Base-by-base conservation (phyloP, 768 basidiomycete species). In the Russula abietina region DNA sequence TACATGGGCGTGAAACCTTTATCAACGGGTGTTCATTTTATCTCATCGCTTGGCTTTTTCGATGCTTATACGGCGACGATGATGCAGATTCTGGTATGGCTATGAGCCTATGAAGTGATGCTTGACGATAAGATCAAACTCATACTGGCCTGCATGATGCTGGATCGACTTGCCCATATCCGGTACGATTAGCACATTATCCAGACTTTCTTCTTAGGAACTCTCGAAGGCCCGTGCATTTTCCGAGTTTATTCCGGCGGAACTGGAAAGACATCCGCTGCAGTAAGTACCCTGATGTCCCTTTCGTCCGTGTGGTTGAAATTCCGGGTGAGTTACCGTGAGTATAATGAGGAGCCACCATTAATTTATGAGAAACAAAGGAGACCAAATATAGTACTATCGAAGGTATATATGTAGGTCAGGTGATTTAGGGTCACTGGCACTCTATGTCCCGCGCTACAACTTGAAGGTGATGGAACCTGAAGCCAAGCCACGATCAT, bases 131-230 rank as follows among this genome's bases (percentile, higher is more conserved):
- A 84, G 58, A 77, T 78, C 12, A 81, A 87, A 55, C 61, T 88
- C 68, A 76, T 88, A 39, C 71, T 85, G 17, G 86, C 87, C 69
- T 76, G 87, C 33, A 68, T 87, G n/a, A 88, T 87, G 76, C 86
- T 52, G 26, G 50, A 4, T 17, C 22, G n/a, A 36, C n/a, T 12
- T 4, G 12, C 12, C 53, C 33, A 53, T 38, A 49, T 22, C 30
- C 3, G 4, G 19, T 16, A 16, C 16, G 19, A 19, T 36, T 36
- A 36, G 12, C 12, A 36, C 36, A 33, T 36, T 12, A 4, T 12
- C 12, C 36, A 33, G 3, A 33, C 12, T 3, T 11, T 33, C 30
- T 26, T 24, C 22, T 33, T 28, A 61, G 45, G 53, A 50, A 49
- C 17, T 61, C 7, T 53, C 28, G 46, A 55, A 70, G 33, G 11